Evolutionary conservation across 768 basidiomycete genomes (phyloP), one percentile per base, ranked within the genome.

Genomic region (Tulasnella sp.): DNA sequence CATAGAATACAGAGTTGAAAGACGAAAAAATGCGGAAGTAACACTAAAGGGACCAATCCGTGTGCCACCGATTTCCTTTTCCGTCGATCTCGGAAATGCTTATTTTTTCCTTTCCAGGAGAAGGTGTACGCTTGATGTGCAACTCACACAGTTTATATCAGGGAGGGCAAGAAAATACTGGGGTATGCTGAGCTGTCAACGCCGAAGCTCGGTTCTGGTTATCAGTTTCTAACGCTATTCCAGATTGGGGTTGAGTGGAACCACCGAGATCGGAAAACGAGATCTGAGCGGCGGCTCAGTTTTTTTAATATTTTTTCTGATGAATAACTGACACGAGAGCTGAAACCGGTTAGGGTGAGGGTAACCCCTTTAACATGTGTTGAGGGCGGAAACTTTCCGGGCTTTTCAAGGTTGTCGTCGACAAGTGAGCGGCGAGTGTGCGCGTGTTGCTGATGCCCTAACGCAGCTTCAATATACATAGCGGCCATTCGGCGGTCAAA

Each of bases 231-330:
- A 68, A 68, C 31, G 62, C 62, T 68, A 68, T 68, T 14, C 62
- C 62, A 10, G 31, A 68, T 68, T 68, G 62, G 34, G 62, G 62
- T 68, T 68, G 62, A 27, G 62, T 68, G 62, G 62, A 68, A 68
- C 34, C 62, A 68, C 62, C 44, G 62, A 19, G 62, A 68, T 68
- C 62, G 62, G 62, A 68, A 68, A 68, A 68, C 31, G 0, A 36
- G 31, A 68, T 68, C 62, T 68, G 62, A 34, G n/a, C 31, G n/a
- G 24, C 62, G 62, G 62, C 36, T 14, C 34, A 68, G 16, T 68
- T 68, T 68, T 68, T 10, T 68, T 34, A 36, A 7, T 34, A 68
- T 68, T 68, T 68, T 68, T 68, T 9, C 62, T 34, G 62, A 27
- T 34, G 62, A 68, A 68, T 68, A 36, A 68, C 62, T 68, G 31